Percentiles rank a stretch among this genome's conserved stretches.
These are phyloP conservation scores for Pseudocercospora vitis DNA, from an alignment of 2,329 filamentous ascomycete genomes.

Conservation along the genomic window DNA sequence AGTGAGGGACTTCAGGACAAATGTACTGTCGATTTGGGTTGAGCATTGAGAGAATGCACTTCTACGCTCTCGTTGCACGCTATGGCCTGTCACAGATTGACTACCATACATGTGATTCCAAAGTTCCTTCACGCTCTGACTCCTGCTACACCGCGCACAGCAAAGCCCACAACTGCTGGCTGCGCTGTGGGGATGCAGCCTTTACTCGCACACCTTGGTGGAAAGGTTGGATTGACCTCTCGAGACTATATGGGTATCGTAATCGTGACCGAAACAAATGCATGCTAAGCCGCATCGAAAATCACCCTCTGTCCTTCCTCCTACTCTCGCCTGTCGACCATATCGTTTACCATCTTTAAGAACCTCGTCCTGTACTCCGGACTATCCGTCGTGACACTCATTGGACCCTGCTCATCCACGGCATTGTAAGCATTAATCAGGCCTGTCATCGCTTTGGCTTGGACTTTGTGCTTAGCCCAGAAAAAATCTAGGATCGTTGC, in stretches of 20 bases:
- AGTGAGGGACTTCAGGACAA: too few relatives aligned
- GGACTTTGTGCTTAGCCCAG: conserved; percentile 71
- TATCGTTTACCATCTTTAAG: conserved; percentile 52
- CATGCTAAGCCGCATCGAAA: neutral
- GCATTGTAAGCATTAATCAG: conserved; percentile 58
- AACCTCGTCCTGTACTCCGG: conserved; percentile 65
- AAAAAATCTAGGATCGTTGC: conserved; percentile 73
- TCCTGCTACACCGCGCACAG: too few relatives aligned
- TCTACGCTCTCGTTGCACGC: too few relatives aligned
- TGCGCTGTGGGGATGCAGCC: too few relatives aligned
- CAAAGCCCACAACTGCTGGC: too few relatives aligned
- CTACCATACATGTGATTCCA: too few relatives aligned
- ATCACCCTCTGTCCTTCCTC: neutral
- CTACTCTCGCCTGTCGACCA: conserved; percentile 38
- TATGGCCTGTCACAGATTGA: too few relatives aligned
- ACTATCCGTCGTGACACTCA: conserved; percentile 72
- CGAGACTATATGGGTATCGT: neutral
- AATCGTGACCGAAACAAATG: neutral
- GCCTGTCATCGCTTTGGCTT: conserved; percentile 64
- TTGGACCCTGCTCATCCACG: conserved; percentile 64
- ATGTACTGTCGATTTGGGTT: too few relatives aligned
- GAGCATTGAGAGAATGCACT: too few relatives aligned
- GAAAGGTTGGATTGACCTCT: neutral
- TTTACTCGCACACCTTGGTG: too few relatives aligned
- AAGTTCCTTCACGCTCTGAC: too few relatives aligned